Evolutionary conservation across 2,329 filamentous ascomycete genomes (phyloP).

Genomic region (Colletotrichum musicola): DNA sequence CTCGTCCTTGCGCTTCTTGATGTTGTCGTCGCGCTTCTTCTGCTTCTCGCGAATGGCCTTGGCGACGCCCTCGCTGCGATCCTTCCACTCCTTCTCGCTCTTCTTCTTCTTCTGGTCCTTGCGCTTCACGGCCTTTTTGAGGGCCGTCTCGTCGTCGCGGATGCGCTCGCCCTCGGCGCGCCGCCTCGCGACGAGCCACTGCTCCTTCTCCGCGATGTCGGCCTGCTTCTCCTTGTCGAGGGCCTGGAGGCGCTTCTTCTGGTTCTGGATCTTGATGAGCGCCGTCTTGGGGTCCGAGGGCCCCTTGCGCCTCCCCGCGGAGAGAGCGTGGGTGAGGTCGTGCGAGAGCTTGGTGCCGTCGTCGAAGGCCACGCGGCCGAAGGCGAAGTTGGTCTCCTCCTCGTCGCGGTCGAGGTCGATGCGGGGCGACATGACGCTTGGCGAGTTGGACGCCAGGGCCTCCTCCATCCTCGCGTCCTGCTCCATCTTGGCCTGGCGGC

Average conservation of each 20-base stretch:
- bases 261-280: slow-evolving; percentile 86
- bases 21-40: slow-evolving; percentile 84
- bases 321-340: slow-evolving; percentile 72
- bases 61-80: slow-evolving; percentile 78
- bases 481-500: slow-evolving; percentile 81
- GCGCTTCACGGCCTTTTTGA: slow-evolving; percentile 96
- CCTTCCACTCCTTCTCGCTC: slow-evolving; percentile 89
- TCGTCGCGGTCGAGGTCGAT: slow-evolving; percentile 57
- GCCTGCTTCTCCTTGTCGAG: slow-evolving; percentile 85
- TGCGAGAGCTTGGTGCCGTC: slow-evolving; percentile 87
- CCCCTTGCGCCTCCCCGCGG: slow-evolving; percentile 76
- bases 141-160: slow-evolving; percentile 83
- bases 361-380: slow-evolving; percentile 90
- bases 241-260: slow-evolving; percentile 81
- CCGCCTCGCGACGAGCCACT: slow-evolving; percentile 92
- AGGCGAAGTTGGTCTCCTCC: slow-evolving; percentile 76
- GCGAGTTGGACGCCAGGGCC: slow-evolving; percentile 73
- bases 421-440: slow-evolving; percentile 68
- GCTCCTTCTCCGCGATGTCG: slow-evolving; percentile 92
- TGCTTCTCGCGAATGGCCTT: slow-evolving; percentile 84
- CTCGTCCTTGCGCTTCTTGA: slow-evolving; percentile 80
- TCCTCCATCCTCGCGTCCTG: slow-evolving; percentile 77
- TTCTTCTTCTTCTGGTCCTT: slow-evolving; percentile 92
- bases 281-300: slow-evolving; percentile 88
- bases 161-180: slow-evolving; percentile 91